Evolutionary conservation across 768 basidiomycete species (phyloP).

Genomic region (Crucibulum laeve): DNA sequence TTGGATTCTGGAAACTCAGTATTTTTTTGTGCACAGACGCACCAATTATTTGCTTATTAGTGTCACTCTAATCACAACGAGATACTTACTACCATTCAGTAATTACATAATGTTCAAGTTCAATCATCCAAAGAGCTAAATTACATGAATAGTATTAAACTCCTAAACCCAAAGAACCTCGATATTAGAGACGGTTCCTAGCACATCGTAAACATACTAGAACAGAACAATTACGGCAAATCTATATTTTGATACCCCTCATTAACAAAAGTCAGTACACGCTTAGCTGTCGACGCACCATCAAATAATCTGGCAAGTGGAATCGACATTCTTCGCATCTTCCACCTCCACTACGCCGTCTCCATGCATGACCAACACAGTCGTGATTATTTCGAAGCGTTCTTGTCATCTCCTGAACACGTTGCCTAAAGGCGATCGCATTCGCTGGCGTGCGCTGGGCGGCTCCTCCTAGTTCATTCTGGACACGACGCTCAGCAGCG

Average conservation of each 20-base stretch:
- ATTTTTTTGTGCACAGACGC: too few species aligned
- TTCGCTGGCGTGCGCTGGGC: slow-evolving; percentile 11
- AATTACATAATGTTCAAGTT: too few species aligned
- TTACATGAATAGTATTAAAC: too few species aligned
- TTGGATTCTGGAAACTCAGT: too few species aligned
- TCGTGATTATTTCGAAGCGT: slow-evolving; percentile 49
- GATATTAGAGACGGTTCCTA: not conserved
- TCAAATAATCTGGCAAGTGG: slow-evolving; percentile 37
- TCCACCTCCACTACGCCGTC: slow-evolving; percentile 35
- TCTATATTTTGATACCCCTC: not conserved
- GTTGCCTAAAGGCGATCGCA: slow-evolving; percentile 23
- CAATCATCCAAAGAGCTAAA: too few species aligned
- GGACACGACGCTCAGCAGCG: slow-evolving; percentile 42
- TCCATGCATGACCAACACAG: slow-evolving; percentile 44
- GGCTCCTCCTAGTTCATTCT: slow-evolving; percentile 29
- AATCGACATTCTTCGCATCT: slow-evolving; percentile 41
- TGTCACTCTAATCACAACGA: too few species aligned
- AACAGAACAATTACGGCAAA: not conserved
- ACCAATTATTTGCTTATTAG: too few species aligned
- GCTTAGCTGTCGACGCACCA: slow-evolving; percentile 46
- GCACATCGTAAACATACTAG: not conserved
- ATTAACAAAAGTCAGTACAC: not conserved
- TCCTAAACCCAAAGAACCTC: too few species aligned
- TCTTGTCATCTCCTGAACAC: slow-evolving; percentile 25
- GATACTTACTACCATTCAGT: too few species aligned